Conservation (phyloP, 1,284 basidiomycete species). For the Ustanciosporium gigantosporum region DNA sequence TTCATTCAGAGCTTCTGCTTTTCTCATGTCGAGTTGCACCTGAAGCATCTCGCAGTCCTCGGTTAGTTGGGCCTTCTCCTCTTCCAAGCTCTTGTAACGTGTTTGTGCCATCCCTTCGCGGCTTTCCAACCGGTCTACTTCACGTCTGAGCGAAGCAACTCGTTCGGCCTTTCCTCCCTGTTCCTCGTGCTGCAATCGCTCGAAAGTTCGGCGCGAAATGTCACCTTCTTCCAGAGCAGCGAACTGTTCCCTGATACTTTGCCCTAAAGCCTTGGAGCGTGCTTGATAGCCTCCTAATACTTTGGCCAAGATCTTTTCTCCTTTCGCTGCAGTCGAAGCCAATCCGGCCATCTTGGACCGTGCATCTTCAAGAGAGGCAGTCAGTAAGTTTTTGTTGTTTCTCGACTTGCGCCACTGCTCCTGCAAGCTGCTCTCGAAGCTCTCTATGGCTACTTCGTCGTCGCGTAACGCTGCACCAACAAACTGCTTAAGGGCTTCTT, state of each 20-base stretch:
- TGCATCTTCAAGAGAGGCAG: slow-evolving; percentile 70
- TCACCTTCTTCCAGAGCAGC: slow-evolving; percentile 27
- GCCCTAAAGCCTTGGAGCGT: slow-evolving; percentile 72
- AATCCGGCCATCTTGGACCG: slow-evolving; percentile 80
- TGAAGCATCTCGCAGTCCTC: slow-evolving; percentile 49
- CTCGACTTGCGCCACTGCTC: slow-evolving; percentile 65
- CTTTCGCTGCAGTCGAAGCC: slow-evolving; percentile 78
- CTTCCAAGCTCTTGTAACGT: slow-evolving; percentile 40
- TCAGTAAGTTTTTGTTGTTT: slow-evolving; percentile 66
- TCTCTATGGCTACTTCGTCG: slow-evolving; percentile 65
- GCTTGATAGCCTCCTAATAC: slow-evolving; percentile 87
- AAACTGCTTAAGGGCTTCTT: slow-evolving; percentile 70
- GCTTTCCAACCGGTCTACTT: slow-evolving; percentile 45
- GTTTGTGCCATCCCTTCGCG: slow-evolving; percentile 45
- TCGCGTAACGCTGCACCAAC: slow-evolving; percentile 30
- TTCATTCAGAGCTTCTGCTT: slow-evolving; percentile 44
- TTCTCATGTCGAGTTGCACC: slow-evolving; percentile 57
- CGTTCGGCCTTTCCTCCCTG: slow-evolving; percentile 42
- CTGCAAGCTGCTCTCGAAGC: slow-evolving; percentile 64
- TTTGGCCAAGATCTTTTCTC: slow-evolving; percentile 87
- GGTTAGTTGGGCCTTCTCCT: slow-evolving; percentile 24
- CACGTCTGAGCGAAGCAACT: slow-evolving; percentile 37
- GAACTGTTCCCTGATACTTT: slow-evolving; percentile 53
- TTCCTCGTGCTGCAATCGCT: slow-evolving; percentile 45
- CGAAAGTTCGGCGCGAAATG: slow-evolving; percentile 43